Percentiles rank a stretch among this genome's conserved stretches.
These are phyloP conservation scores for Pythium volutum DNA, from an alignment of 352 stramenopile species.

Conservation along the genomic window DNA sequence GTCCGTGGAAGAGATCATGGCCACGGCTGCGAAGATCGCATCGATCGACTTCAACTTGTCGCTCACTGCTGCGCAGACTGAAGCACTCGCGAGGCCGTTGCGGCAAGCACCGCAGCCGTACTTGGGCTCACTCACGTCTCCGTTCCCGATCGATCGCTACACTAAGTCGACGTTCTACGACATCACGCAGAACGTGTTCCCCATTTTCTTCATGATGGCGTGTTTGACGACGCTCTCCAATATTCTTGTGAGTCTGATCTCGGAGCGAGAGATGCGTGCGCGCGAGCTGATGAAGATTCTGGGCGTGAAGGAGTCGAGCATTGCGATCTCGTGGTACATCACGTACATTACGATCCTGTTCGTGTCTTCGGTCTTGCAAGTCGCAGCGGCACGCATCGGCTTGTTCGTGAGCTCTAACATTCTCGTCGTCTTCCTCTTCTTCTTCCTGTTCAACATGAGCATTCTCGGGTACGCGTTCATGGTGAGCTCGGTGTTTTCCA, in stretches of 20 bases:
- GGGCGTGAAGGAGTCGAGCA: conserved; percentile 76
- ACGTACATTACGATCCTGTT: conserved; percentile 85
- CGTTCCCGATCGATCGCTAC: conserved; percentile 5
- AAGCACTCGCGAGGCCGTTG: conserved; percentile 17
- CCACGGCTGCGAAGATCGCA: background rate
- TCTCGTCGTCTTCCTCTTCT: conserved; percentile 31
- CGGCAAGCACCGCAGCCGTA: conserved; percentile 17
- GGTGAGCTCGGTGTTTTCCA: conserved; percentile 34
- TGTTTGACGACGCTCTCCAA: conserved; percentile 68
- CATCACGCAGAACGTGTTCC: conserved; percentile 35
- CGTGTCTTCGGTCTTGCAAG: conserved; percentile 51
- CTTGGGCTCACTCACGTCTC: conserved; percentile 1
- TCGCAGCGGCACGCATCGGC: conserved; percentile 34
- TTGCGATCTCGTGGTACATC: conserved; percentile 75
- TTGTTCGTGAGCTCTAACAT: conserved; percentile 25
- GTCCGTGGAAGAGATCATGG: conserved; percentile 5
- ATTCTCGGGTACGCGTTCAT: conserved; percentile 33
- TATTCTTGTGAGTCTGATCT: conserved; percentile 66
- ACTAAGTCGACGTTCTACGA: conserved; percentile 36
- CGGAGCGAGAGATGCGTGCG: conserved; percentile 72
- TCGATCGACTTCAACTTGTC: conserved; percentile 7
- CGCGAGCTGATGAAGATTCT: conserved; percentile 85
- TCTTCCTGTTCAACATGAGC: conserved; percentile 34
- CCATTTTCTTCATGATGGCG: conserved; percentile 74
- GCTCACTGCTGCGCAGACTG: conserved; percentile 6